Evolutionary conservation across 179 eudicot genomes (phyloP), one percentile per base, ranked within the genome.

Genomic region (Beta corolliflora): DNA sequence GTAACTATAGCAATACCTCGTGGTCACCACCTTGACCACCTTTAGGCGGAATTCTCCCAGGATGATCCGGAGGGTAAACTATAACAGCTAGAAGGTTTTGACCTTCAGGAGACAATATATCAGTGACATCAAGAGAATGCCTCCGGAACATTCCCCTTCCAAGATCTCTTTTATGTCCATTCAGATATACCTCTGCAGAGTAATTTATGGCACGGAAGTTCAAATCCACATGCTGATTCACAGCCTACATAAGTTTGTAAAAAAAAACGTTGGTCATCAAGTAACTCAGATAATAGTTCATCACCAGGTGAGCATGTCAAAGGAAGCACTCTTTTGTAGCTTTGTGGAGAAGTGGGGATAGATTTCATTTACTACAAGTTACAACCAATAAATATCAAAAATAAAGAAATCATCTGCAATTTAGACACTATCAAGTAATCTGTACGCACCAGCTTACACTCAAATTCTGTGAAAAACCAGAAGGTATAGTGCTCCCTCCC

Each of bases 1-100:
- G 41, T 36, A 36, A 36, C 41, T 36, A 36, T 36, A 11, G 13
- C 64, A 55, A 16, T 73, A 93, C 99, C 98, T 93, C 97, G 75
- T 96, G 99, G 88, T 96, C 99, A 81, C 99, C 99, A 64, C 99
- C 99, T 87, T 96, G 99, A 66, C 99, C 99, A 45, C 99, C 99
- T 59, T 89, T 65, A 18, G 93, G 86, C 44, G 98, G 99, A 71
- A 96, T 96, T 78, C 21, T 89, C 36, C 99, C 99, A 65, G 99
- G 99, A 83, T 96, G 94, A 85, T 96, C 99, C 85, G 99, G 99
- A 85, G 99, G 99, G 80, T 94, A 83, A 89, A 96, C 93, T 60
- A 96, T 83, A 81, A 96, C 98, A 77, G 98, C 99, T 79, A 96
- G 89, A 79, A 92, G 82, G 84, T 96, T 96, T 80, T 89, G 88